A percentile compares a stretch with the other conserved stretches of the same genome.
Evolutionary conservation across 257 asterid species (phyloP).

Genomic region (Solanum sitiens): DNA sequence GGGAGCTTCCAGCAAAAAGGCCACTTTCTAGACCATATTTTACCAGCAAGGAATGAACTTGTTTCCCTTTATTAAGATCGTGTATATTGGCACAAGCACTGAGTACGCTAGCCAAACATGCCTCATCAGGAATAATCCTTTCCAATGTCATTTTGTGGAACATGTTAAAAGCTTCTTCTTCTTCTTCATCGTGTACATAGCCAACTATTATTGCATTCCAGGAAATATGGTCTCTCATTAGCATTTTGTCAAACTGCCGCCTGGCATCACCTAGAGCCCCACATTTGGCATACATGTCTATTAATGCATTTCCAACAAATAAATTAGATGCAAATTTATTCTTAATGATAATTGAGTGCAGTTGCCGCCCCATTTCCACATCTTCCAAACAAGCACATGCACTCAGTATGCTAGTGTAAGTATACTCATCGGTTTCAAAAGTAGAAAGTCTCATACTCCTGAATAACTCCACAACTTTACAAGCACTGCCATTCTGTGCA

Average conservation of each 20-base stretch:
- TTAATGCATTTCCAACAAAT: conserved; percentile 73
- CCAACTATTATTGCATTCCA: conserved; percentile 91
- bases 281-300: conserved; percentile 90
- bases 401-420: conserved; percentile 82
- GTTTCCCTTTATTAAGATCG: conserved; percentile 51
- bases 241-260: conserved; percentile 48
- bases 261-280: conserved; percentile 49
- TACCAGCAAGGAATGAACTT: conserved; percentile 54
- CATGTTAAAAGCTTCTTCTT: conserved; percentile 52
- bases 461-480: conserved; percentile 49
- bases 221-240: conserved; percentile 55
- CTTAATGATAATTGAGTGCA: conserved; percentile 62
- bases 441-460: conserved; percentile 35
- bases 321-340: conserved; percentile 42
- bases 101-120: conserved; percentile 69
- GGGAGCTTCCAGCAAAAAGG: conserved; percentile 73
- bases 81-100: conserved; percentile 55
- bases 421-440: conserved; percentile 61
- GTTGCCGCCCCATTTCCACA: conserved; percentile 43
- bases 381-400: conserved; percentile 62
- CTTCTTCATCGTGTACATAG: conserved; percentile 61
- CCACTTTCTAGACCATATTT: conserved; percentile 64
- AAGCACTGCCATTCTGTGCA: conserved; percentile 60
- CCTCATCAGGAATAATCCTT: conserved; percentile 71
- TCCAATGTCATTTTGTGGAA: conserved; percentile 49